A percentile compares a stretch with the other conserved stretches of the same genome.
Evolutionary conservation across 176 grass and related monocot species (phyloP).

Genomic region (Echinochloa phyllopogon): DNA sequence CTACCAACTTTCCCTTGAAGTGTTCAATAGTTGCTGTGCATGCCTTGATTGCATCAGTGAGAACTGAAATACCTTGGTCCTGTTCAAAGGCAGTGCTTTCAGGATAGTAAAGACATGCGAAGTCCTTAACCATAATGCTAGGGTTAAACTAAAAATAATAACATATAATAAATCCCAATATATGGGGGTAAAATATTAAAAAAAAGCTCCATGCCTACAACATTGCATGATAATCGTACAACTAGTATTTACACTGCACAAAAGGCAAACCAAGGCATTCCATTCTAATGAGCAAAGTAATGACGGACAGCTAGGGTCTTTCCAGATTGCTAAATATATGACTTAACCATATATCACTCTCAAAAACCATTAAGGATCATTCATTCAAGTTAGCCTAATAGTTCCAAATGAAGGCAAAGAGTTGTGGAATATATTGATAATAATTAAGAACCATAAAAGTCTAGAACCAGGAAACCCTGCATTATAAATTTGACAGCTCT

Average conservation of each 20-base stretch:
- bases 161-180: not conserved
- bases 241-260: not conserved
- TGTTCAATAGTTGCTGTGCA: constrained; percentile 77
- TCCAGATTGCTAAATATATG: not conserved
- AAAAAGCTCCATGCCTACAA: not conserved
- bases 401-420: not conserved
- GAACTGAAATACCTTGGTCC: constrained; percentile 84
- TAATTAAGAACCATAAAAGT: not conserved
- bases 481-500: not conserved
- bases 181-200: not conserved
- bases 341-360: not conserved
- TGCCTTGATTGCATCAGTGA: constrained; percentile 77
- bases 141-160: not conserved
- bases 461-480: not conserved
- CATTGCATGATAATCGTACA: too few relatives aligned
- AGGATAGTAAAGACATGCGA: not conserved
- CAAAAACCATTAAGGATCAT: not conserved
- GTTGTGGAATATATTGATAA: not conserved
- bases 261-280: not conserved
- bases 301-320: not conserved
- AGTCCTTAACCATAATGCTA: not conserved
- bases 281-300: not conserved
- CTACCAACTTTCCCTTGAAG: constrained; percentile 76
- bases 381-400: not conserved
- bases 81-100: constrained; percentile 37